Conservation (phyloP, 2,329 filamentous ascomycete genomes). For the Cytospora schulzeri region DNA sequence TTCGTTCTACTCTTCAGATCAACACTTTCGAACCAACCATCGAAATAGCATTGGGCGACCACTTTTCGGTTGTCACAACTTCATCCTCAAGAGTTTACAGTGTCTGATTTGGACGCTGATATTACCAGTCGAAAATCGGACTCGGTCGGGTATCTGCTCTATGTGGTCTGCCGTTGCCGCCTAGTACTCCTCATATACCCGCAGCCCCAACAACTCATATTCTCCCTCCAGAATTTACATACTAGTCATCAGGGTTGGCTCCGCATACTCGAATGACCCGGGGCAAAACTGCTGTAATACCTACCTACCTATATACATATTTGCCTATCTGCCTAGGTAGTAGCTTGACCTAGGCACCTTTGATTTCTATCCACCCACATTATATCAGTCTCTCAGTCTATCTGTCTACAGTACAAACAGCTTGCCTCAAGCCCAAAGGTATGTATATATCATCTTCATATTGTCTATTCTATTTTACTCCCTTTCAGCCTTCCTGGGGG, state of each 20-base stretch:
- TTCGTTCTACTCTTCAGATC: constrained; percentile 5
- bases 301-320: constrained; percentile 12
- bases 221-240: constrained; percentile 7
- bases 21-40: background rate
- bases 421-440: background rate
- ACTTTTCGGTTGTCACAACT: background rate
- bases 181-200: constrained; percentile 1
- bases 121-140: background rate
- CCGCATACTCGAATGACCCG: constrained; percentile 1
- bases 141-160: background rate
- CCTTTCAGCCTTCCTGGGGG: background rate
- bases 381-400: background rate
- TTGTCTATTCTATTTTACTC: constrained; percentile 9
- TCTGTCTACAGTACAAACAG: background rate
- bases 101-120: background rate
- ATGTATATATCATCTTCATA: constrained; percentile 8
- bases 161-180: background rate
- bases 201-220: background rate
- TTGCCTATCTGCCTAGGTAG: constrained; percentile 2
- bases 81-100: background rate
- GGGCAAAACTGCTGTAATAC: constrained; percentile 4
- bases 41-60: constrained; percentile 2
- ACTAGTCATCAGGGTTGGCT: constrained; percentile 15
- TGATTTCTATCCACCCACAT: constrained; percentile 9
- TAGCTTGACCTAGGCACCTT: background rate